phyloP scores from a whole-genome alignment of 2,329 filamentous ascomycete species.

The Knoxdaviesia capensis region DNA sequence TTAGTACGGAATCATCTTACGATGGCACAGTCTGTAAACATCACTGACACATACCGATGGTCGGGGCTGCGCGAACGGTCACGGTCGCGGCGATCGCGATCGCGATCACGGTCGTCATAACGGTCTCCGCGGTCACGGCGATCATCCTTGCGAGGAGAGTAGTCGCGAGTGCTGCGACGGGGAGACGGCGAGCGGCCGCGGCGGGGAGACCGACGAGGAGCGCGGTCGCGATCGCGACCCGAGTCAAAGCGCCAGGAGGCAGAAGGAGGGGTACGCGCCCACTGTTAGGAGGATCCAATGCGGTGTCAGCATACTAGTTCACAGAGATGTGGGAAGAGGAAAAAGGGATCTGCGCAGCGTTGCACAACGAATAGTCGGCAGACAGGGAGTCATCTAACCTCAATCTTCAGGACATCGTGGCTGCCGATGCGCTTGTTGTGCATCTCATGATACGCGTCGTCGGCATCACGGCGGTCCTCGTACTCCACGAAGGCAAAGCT shows the following conservation, averaged over 20 bases:
- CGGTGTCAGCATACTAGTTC: background rate
- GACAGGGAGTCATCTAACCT: slow-evolving; percentile 37
- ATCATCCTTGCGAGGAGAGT: slow-evolving; percentile 77
- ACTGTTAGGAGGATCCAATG: slow-evolving; percentile 30
- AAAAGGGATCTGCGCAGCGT: background rate
- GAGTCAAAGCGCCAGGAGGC: slow-evolving; percentile 97
- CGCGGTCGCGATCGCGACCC: slow-evolving; percentile 55
- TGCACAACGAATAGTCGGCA: background rate
- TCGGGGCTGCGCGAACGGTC: slow-evolving; percentile 57
- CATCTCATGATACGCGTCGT: slow-evolving; percentile 99
- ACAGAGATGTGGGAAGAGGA: background rate
- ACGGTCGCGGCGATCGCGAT: slow-evolving; percentile 54
- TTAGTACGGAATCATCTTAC: slow-evolving; percentile 10
- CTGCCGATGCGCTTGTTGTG: slow-evolving; percentile 96
- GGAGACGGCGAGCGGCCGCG: slow-evolving; percentile 60
- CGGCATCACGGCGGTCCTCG: slow-evolving; percentile 91
- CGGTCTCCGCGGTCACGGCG: slow-evolving; percentile 55
- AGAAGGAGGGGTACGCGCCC: slow-evolving; percentile 93
- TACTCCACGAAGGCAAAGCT: slow-evolving; percentile 98
- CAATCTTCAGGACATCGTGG: slow-evolving; percentile 92
- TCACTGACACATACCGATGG: slow-evolving; percentile 22
- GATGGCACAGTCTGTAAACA: background rate
- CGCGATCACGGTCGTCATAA: slow-evolving; percentile 57
- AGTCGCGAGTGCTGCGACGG: slow-evolving; percentile 56
- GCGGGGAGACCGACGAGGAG: slow-evolving; percentile 40